Base-by-base conservation (phyloP, 1,284 basidiomycete genomes). In the Trametes sp. region DNA sequence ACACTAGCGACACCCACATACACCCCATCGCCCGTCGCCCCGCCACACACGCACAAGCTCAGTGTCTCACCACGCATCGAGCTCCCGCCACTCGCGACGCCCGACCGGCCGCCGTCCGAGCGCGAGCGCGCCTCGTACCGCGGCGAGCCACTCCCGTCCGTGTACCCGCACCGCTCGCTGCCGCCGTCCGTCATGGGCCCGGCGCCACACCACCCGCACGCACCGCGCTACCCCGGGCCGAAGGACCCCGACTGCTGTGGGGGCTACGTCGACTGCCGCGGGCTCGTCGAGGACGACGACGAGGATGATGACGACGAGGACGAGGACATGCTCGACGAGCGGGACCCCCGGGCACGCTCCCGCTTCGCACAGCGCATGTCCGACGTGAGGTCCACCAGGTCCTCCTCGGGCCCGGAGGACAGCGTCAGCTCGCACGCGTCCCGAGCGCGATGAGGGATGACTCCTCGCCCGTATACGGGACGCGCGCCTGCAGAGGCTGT, bases 181-280 rank as follows among this genome's bases (percentile, higher is more conserved):
- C 66, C 66, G 35, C 31, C 33, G 42, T 45, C 63, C 41, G 56
- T 61, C 45, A 64, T 68, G 62, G 67, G 64, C 19, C 62, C 67
- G 13, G 57, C 62, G 31, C 62, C 64, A 4, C 57, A 36, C 73
- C 70, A 26, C 72, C 75, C 10, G 75, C 81, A 24, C 26, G 8
- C 49, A 7, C 44, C 61, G 54, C 45, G 53, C 19, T 64, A 60
- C 29, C 54, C 61, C 2, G 61, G 55, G 4, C 63, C 63, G 9
- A 45, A 54, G 48, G 61, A 65, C 50, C 56, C 68, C 13, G 69
- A 72, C 41, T 85, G 82, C 69, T 84, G 82, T 65, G 82, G 80
- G 26, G 84, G 84, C 14, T 78, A 82, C 45, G 62, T 85, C 57
- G 81, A 84, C 68, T 84, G 84, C 69, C 74, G 74, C 21, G 77